Conservation (phyloP, 164 flowering plant species). For the Euptelea pleiosperma region DNA sequence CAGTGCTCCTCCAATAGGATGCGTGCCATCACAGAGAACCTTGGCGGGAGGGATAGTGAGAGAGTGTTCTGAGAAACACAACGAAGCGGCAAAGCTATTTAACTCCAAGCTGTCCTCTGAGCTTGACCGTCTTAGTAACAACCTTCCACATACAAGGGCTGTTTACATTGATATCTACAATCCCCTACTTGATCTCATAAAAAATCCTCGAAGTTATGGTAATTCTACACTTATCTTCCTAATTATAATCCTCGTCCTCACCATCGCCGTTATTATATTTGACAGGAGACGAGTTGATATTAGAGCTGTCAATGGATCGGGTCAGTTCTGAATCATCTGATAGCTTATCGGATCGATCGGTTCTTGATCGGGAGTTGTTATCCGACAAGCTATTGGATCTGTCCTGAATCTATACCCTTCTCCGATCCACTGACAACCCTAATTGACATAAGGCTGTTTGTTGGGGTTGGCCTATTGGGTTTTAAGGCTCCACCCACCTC, state of each 20-base stretch:
- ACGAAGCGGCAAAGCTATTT: constrained; percentile 27
- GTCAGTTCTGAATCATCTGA: too few relatives aligned
- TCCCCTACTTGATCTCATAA: constrained; percentile 33
- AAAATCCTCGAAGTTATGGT: constrained; percentile 30
- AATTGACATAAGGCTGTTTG: too few relatives aligned
- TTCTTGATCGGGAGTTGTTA: too few relatives aligned
- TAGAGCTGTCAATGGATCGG: too few relatives aligned
- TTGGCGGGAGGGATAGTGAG: constrained; percentile 33
- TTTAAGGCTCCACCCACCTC: too few relatives aligned
- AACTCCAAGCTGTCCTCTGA: constrained; percentile 26
- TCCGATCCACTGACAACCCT: too few relatives aligned
- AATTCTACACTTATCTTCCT: not conserved
- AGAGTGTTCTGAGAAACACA: constrained; percentile 22
- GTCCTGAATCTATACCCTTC: too few relatives aligned
- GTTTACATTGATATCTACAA: constrained; percentile 33
- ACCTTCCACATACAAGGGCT: not conserved
- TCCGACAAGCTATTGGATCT: too few relatives aligned
- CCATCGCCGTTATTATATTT: too few relatives aligned
- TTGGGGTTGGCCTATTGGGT: too few relatives aligned
- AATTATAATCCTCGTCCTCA: not conserved
- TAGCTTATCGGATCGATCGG: too few relatives aligned
- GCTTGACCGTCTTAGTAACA: constrained; percentile 9
- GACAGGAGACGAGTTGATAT: too few relatives aligned
- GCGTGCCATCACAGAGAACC: constrained; percentile 43
- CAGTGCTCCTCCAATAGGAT: constrained; percentile 39